Conservation (phyloP, 108 stramenopile genomes). For the Cyclostephanos tholiformis region DNA sequence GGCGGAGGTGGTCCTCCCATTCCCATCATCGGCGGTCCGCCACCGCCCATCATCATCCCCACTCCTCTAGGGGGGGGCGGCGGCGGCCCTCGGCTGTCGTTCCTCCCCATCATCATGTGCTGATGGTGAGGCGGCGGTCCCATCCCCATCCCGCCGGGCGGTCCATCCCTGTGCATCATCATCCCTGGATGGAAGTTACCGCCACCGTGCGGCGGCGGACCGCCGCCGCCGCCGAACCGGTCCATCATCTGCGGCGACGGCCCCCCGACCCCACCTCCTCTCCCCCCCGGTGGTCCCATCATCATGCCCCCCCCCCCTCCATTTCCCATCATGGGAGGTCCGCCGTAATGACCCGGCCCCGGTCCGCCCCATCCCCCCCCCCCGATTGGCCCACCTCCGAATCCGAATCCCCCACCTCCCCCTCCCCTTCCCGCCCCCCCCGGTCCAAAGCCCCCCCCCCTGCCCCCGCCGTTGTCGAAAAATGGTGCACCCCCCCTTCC, state of each 20-base stretch:
- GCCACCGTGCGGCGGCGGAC: background rate
- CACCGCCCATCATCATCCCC: background rate
- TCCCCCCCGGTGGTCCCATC: background rate
- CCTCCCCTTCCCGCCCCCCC: background rate
- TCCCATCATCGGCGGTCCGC: slow-evolving; percentile 1
- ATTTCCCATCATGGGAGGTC: background rate
- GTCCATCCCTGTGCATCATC: too few relatives aligned
- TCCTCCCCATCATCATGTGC: background rate
- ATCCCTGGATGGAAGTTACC: background rate
- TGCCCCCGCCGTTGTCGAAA: background rate
- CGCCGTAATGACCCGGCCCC: background rate
- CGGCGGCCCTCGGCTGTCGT: background rate
- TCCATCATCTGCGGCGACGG: too few relatives aligned
- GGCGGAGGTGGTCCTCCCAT: background rate
- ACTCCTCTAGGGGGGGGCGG: background rate
- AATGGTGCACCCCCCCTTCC: slow-evolving; percentile 2
- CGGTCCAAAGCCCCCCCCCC: background rate
- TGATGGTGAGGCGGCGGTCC: background rate
- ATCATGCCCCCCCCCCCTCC: background rate
- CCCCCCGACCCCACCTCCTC: too few relatives aligned
- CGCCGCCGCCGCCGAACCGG: too few relatives aligned
- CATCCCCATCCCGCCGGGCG: background rate
- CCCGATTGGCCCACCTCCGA: background rate
- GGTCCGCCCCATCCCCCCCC: background rate
- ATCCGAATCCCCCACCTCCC: too few relatives aligned